Base-by-base conservation (phyloP, 768 basidiomycete genomes). In the Steccherinum ochraceum region DNA sequence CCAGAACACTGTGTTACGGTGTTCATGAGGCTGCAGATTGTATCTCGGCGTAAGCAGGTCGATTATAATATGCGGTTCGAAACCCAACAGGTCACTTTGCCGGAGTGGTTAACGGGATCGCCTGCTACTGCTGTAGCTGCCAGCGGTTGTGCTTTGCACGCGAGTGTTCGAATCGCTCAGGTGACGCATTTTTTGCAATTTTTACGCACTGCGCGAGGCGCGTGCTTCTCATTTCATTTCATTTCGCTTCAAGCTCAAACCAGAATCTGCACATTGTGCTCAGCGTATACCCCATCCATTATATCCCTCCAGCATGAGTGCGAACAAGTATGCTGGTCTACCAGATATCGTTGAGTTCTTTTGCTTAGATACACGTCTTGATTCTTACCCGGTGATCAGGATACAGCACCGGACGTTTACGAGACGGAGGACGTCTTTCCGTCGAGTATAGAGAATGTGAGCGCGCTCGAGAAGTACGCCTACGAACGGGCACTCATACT, bases 391-490 rank as follows among this genome's bases (percentile, higher is more conserved):
- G 13, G 24, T 50, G 10, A 49, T 40, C 60, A 95, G 92, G 92
- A 93, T 68, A 89, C 88, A 12, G 91, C 89, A 1, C 91, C 80
- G 39, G 93, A 95, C 65, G 80, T 95, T 41, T 95, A 95, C 62
- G 93, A 95, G 64, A 95, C 93, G 0, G 86, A 89, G 43, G 93
- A 95, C 57, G 73, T 80, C 13, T 76, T 83, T 60, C 83, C 77
- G 12, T 65, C 74, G 13, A 64, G 76, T 24, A 72, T 77, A 45
- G 67, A 69, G 19, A 73, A 74, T 55, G 86, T 85, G 63, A 52
- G 78, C 40, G 27, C 26, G 10, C 11, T 48, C 47, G 40, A 13
- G 18, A 21, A 16, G 4, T 26, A 7, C 18, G 16, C 68, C 16
- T 49, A n/a, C n/a, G 40, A 23, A 43, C n/a, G n/a, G n/a, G n/a